Conservation (phyloP, 2,329 filamentous ascomycete genomes). For the Aspergillus ibericus region DNA sequence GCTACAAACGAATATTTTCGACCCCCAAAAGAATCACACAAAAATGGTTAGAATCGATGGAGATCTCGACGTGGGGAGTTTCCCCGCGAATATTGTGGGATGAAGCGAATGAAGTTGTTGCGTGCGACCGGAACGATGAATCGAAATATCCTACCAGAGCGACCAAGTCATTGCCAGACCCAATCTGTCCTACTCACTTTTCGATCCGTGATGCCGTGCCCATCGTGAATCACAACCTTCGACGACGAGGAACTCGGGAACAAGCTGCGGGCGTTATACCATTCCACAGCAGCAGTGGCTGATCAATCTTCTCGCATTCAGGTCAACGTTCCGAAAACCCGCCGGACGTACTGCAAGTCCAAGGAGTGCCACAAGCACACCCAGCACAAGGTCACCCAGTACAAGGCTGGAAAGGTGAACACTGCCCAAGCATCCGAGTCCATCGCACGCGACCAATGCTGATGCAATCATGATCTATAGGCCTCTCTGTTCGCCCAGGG, state of each 20-base stretch:
- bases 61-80: neutral
- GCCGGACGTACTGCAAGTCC: constrained; percentile 97
- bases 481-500: constrained; percentile 95
- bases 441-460: constrained; percentile 22
- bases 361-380: constrained; percentile 92
- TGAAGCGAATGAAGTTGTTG: neutral
- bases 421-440: constrained; percentile 19
- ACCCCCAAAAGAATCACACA: neutral
- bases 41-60: neutral
- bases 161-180: neutral
- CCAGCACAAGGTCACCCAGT: constrained; percentile 91
- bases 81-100: neutral
- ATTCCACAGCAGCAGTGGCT: constrained; percentile 1
- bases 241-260: constrained; percentile 11
- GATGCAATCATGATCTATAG: constrained; percentile 42
- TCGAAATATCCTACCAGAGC: neutral
- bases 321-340: constrained; percentile 99
- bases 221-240: neutral
- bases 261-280: neutral
- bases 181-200: neutral
- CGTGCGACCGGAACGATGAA: neutral
- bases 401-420: constrained; percentile 89
- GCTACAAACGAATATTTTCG: neutral
- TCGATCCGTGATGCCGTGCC: neutral
- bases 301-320: constrained; percentile 36